Evolutionary conservation across 192 early-diverging fungal species (phyloP).

Genomic region (Entomortierella beljakovae): DNA sequence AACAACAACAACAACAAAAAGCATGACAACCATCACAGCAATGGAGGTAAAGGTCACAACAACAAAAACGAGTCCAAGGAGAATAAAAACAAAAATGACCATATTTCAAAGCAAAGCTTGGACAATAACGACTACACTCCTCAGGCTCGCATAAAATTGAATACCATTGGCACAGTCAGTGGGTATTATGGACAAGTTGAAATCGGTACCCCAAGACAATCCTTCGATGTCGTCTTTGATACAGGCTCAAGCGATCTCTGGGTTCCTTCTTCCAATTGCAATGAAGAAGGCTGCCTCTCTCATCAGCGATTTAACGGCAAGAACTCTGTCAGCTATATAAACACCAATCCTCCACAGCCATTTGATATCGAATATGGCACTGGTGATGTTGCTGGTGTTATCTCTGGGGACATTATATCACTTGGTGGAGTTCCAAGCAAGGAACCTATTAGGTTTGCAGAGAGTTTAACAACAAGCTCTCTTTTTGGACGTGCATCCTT

Average conservation of each 20-base stretch:
- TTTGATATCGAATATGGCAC: conserved; percentile 53
- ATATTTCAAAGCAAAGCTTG: not conserved
- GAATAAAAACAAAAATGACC: not conserved
- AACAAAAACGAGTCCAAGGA: conserved; percentile 9
- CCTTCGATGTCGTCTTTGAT: conserved; percentile 61
- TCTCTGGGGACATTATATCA: conserved; percentile 40
- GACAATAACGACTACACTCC: conserved; percentile 12
- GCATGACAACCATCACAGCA: conserved; percentile 6
- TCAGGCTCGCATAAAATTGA: conserved; percentile 28
- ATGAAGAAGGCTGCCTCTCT: conserved; percentile 39
- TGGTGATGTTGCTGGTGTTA: conserved; percentile 33
- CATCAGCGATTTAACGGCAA: conserved; percentile 32
- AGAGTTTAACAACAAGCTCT: conserved; percentile 32
- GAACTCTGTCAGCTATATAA: conserved; percentile 13
- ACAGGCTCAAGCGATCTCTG: conserved; percentile 74
- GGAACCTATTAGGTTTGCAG: conserved; percentile 34
- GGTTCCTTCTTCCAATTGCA: conserved; percentile 65
- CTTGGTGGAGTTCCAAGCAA: conserved; percentile 28
- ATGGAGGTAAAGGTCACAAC: not conserved
- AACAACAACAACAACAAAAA: conserved; percentile 1
- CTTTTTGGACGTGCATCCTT: conserved; percentile 41
- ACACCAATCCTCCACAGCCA: not conserved
- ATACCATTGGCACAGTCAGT: conserved; percentile 38
- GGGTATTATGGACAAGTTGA: conserved; percentile 48
- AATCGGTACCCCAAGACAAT: conserved; percentile 48